Base-by-base conservation (phyloP, 2,329 filamentous ascomycete species). In the Plenodomus biglobosus region DNA sequence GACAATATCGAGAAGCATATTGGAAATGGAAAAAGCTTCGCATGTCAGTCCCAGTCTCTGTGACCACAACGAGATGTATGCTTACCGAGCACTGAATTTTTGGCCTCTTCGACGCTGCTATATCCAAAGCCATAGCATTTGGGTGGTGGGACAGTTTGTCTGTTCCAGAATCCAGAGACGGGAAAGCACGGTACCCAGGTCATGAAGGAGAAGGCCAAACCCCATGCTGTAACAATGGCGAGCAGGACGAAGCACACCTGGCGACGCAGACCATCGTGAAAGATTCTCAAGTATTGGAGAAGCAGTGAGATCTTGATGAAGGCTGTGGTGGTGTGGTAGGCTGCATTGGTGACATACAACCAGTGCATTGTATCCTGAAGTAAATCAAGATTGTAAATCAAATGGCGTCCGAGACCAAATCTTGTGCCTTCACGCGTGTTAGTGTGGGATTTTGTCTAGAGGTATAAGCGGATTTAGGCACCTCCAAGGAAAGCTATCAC, bases 221-320 rank as follows among this genome's bases (percentile, higher is more conserved):
- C 64, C 68, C 66, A 72, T 11, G 51, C 10, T 6, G 43, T 35
- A 18, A 67, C 56, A 2, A 64, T 0, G 2, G 34, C 46, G 10
- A 66, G 35, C 0, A 68, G 40, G 1, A 50, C 38, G 8, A 56
- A 38, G 27, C 52, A 59, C 15, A 59, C 30, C 8, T 24, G 55
- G 20, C 61, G 63, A 15, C 57, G 52, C 2, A 24, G 32, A 2
- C 60, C 61, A n/a, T 55, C 41, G 3, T 44, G 55, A 46, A 70
- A 71, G 1, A 71, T 37, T 19, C 68, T 56, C 8, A 70, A 53
- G 40, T 71, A 72, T 40, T 71, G 69, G 21, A 63, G 50, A 2
- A 72, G 59, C 10, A 72, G 52, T 2, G 69, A 69, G 17, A 71
- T 30, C 42, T 72, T 72, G 47, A 71, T 64, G 21, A 65, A 44